Conservation (phyloP, 768 basidiomycete species). For the Boletus barrowsii region DNA sequence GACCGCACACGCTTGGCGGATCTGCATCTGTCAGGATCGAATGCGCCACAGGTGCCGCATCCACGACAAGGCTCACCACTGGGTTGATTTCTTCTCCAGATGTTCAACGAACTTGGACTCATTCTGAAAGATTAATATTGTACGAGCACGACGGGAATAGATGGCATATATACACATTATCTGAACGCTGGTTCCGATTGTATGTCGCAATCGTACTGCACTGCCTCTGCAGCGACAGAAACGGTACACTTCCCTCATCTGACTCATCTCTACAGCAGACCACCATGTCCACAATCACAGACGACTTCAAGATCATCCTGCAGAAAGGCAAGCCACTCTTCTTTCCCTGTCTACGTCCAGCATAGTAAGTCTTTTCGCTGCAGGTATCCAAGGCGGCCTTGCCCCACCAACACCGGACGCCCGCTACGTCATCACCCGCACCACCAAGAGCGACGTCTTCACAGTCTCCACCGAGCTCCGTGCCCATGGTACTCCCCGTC, state of each 20-base stretch:
- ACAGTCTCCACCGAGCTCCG: slow-evolving; percentile 48
- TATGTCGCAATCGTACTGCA: slow-evolving; percentile 1
- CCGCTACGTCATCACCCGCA: slow-evolving; percentile 49
- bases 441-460: slow-evolving; percentile 35
- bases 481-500: slow-evolving; percentile 42
- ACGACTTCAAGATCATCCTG: slow-evolving; percentile 26
- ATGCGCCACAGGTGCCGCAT: slow-evolving; percentile 48
- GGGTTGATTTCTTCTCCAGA: too few relatives aligned
- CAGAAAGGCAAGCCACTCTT: slow-evolving; percentile 49
- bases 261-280: background rate
- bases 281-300: slow-evolving; percentile 17
- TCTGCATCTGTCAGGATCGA: slow-evolving; percentile 43
- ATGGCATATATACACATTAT: too few relatives aligned
- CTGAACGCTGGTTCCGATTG: too few relatives aligned
- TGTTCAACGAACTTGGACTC: too few relatives aligned
- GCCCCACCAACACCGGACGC: slow-evolving; percentile 62
- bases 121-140: too few relatives aligned
- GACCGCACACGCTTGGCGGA: background rate
- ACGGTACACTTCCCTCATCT: background rate
- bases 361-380: background rate
- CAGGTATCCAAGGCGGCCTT: slow-evolving; percentile 73
- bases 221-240: background rate
- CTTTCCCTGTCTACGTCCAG: background rate
- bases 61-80: slow-evolving; percentile 43
- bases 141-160: too few relatives aligned